A percentile compares a stretch with the other conserved stretches of the same genome.
Conservation (phyloP, 306 rosid species). For the Albizia julibrissin region DNA sequence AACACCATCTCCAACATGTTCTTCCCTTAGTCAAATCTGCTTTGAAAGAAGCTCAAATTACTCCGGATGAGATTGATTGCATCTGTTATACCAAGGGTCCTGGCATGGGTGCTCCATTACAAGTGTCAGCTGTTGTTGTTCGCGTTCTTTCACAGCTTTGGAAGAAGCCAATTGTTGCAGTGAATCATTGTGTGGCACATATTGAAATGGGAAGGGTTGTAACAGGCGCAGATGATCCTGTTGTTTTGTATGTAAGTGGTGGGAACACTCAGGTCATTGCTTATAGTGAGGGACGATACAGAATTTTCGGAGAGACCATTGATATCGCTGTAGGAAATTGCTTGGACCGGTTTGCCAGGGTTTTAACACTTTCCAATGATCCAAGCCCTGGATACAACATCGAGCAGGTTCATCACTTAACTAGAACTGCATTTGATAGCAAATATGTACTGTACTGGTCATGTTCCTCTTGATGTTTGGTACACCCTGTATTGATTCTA, state of each 20-base stretch:
- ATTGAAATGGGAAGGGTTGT: constrained; percentile 97
- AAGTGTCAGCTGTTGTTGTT: constrained; percentile 79
- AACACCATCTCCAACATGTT: constrained; percentile 82
- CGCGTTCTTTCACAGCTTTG: constrained; percentile 84
- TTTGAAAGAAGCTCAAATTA: constrained; percentile 58
- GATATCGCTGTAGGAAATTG: constrained; percentile 95
- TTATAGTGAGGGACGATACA: constrained; percentile 84
- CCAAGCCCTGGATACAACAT: constrained; percentile 90
- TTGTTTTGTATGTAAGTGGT: constrained; percentile 89
- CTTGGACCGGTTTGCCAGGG: constrained; percentile 94
- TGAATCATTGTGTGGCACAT: constrained; percentile 93
- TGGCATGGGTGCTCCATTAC: constrained; percentile 95
- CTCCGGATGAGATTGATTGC: constrained; percentile 76
- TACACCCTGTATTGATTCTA: neutral
- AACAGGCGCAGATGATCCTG: constrained; percentile 92
- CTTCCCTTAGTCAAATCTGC: constrained; percentile 79
- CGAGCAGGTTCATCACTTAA: constrained; percentile 64
- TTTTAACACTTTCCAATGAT: constrained; percentile 81
- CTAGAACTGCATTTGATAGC: neutral
- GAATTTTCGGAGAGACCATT: constrained; percentile 93
- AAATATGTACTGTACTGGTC: neutral
- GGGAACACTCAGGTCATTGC: constrained; percentile 97
- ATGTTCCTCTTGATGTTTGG: neutral
- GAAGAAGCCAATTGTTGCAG: constrained; percentile 90
- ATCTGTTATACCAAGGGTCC: constrained; percentile 93